Evolutionary conservation across 768 basidiomycete genomes (phyloP), one percentile per base, ranked within the genome.

Genomic region (Boletus insuetus): DNA sequence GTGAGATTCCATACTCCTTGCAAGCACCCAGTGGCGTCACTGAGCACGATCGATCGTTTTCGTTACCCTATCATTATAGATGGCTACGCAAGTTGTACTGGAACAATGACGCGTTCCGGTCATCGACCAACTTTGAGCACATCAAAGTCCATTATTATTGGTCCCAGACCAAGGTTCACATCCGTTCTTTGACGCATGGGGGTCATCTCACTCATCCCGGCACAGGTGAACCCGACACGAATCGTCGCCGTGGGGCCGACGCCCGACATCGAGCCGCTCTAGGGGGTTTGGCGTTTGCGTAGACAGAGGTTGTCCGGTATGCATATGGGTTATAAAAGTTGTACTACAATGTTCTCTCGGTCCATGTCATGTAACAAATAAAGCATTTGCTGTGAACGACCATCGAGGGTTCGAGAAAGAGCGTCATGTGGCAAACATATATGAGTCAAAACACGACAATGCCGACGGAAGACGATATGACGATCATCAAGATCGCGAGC

Each of bases 41-140:
- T 57, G 2, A 55, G 26, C 26, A 37, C 34, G 40, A 52, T 51
- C 44, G 42, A 42, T 52, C 19, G 14, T 11, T 41, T 38, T n/a
- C 22, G 17, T 35, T 22, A 39, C 35, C 2, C 13, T 3, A 24
- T 26, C 17, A 5, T 9, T 39, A n/a, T 55, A 87, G 85, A 32
- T 95, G 92, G 89, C 64, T 91, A 74, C 85, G 85, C 71, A 86
- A 87, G 67, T 74, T 98, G 19, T 98, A 99, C 78, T 98, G 94
- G 94, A 89, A 87, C 58, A 77, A 87, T 62, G 73, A 85, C 1
- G 92, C 93, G 6, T 98, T 99, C 84, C 85, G 86, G 69, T 81
- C 84, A 7, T 85, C 87, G 17, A 95, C 94, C 38, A 78, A 94
- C 67, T 98, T 98, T 67, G 82, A 90, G 16, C 95, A 97, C 72